Evolutionary conservation across 306 rosid genomes (phyloP), one percentile per base, ranked within the genome.

Genomic region (Prunus mongolica): DNA sequence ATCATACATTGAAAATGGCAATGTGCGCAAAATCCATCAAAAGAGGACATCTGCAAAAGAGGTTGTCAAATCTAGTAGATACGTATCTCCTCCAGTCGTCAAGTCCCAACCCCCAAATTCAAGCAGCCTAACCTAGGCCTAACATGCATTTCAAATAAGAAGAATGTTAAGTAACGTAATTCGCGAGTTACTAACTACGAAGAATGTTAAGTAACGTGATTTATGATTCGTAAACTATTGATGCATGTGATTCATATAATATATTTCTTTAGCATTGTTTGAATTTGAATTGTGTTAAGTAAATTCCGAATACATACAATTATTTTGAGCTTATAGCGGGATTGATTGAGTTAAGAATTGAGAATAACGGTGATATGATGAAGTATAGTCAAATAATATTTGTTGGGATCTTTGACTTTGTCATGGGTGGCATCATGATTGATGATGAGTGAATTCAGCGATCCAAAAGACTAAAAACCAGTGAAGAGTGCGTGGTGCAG

Each of bases 141-240:
- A 38, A 38, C 44, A 38, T 38, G 44, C 44, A 38, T 38, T 38
- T 2, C 44, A 38, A 7, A 38, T 6, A 0, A 7, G 2, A 38
- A 6, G 2, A 38, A 38, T 7, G 44, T 38, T 38, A 38, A 6
- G 44, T 38, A 7, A 38, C 9, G 44, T 38, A 9, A 38, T 38
- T 38, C 0, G 0, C 2, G 44, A 38, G 2, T 38, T 38, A 38
- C 0, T 2, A 38, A 38, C 44, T 7, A 0, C 1, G 9, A 38
- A 38, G 44, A 38, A 38, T 38, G 9, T 38, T 38, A 38, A 38
- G 10, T 7, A 0, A 1, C 44, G 9, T 38, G 5, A 38, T 38
- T 38, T 0, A 0, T 0, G 9, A 38, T 2, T 38, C 0, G 44
- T 6, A 0, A 38, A 7, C 2, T 38, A 9, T 38, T 38, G 0